Evolutionary conservation across 228 moss, liverwort and hornwort species (phyloP).

Genomic region (Sphagnum fallax): DNA sequence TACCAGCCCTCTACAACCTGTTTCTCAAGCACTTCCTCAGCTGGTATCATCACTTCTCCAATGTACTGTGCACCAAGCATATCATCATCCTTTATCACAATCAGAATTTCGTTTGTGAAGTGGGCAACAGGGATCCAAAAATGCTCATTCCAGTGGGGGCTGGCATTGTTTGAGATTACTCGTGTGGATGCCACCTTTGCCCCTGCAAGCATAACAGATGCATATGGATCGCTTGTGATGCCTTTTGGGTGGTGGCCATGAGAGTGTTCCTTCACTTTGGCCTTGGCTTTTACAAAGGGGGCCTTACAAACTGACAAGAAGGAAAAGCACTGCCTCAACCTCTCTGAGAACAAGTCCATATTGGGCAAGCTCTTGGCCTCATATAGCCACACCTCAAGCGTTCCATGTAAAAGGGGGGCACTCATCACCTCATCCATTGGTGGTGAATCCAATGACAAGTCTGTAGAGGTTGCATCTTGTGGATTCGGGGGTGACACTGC

Average conservation of each 20-base stretch:
- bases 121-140: conserved; percentile 44
- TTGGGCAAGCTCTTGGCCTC: conserved; percentile 35
- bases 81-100: conserved; percentile 44
- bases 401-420: conserved; percentile 26
- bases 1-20: conserved; percentile 38
- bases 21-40: conserved; percentile 9
- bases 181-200: conserved; percentile 46
- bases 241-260: conserved; percentile 12
- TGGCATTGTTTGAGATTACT: conserved; percentile 33
- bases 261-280: conserved; percentile 10
- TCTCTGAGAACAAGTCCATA: conserved; percentile 40
- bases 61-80: conserved; percentile 48
- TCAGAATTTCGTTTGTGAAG: conserved; percentile 28
- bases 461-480: not conserved
- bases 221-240: conserved; percentile 55
- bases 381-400: conserved; percentile 27
- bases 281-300: conserved; percentile 21
- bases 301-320: conserved; percentile 29
- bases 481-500: no score
- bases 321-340: conserved; percentile 33
- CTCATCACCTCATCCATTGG: conserved; percentile 23
- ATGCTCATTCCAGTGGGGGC: conserved; percentile 46
- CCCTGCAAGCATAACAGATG: conserved; percentile 35
- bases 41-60: conserved; percentile 40
- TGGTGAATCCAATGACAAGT: not conserved